Evolutionary conservation across 441 rosid genomes (phyloP), one percentile per base, ranked within the genome.

Genomic region (Rhodomyrtus psidioides): DNA sequence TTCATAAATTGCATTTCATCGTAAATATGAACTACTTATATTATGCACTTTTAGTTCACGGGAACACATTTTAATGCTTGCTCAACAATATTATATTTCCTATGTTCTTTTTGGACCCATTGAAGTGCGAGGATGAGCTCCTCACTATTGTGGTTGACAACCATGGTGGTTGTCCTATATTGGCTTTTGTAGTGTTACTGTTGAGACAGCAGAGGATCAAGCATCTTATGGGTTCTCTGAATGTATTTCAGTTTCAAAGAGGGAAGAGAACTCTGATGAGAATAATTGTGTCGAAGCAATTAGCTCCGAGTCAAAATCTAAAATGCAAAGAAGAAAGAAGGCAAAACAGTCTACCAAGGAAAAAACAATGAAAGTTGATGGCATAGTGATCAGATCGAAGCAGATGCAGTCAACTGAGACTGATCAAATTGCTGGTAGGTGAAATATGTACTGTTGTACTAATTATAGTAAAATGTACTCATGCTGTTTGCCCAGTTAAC

Each of bases 121-220:
- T 27, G 55, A n/a, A 55, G 56, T 39, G 53, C 16, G 24, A 49
- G 49, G 26, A 55, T 82, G 42, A 39, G 58, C 84, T 86, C 55
- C 81, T 70, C n/a, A 70, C 76, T 65, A 21, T 65, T 2, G 49
- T 65, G 79, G 79, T 65, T 65, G 49, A 65, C 79, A 34, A 65
- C 49, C 34, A 59, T 86, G 90, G 74, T 75, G 59, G 34, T 57
- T 53, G 27, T 83, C 23, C 34, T 82, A 85, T 55, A 49, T 84
- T 88, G 70, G 44, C 83, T 82, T 46, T 76, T n/a, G 88, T 94
- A 94, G 89, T 92, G 89, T 87, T 90, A 89, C 84, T 62, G 90
- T 91, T 84, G 87, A 83, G 87, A 89, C 87, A 84, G 90, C 53
- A 13, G 87, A 81, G 59, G 86, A 88, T 85, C 88, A 84, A 56